Evolutionary conservation across 306 rosid genomes (phyloP).

Genomic region (Inga laurina): DNA sequence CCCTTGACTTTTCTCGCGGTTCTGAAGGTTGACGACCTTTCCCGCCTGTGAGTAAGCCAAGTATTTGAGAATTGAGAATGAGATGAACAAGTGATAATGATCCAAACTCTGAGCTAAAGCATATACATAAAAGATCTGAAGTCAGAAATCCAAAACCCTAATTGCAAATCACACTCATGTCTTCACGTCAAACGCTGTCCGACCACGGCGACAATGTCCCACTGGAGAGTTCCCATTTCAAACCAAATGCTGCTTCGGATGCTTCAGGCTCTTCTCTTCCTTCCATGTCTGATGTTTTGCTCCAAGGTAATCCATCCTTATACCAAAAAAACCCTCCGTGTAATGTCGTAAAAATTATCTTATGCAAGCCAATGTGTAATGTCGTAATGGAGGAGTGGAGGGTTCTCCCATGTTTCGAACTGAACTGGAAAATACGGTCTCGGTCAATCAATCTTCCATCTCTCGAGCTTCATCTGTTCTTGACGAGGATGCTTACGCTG

Average conservation of each 20-base stretch:
- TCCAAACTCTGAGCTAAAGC: not conserved
- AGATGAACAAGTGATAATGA: not conserved
- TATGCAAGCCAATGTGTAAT: not conserved
- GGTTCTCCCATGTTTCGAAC: slow-evolving; percentile 46
- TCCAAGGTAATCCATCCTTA: slow-evolving; percentile 7
- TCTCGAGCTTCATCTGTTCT: slow-evolving; percentile 51
- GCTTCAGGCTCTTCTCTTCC: slow-evolving; percentile 8
- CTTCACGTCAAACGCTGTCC: not conserved
- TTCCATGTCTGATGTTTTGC: not conserved
- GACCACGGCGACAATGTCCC: not conserved
- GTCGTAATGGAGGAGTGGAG: slow-evolving; percentile 12
- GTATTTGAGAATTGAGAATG: too few species aligned
- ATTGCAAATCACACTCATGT: not conserved
- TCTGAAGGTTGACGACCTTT: not conserved
- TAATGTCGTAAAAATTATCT: not conserved
- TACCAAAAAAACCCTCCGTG: not conserved
- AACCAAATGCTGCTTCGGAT: not conserved
- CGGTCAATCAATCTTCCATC: slow-evolving; percentile 51
- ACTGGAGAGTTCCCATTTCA: not conserved
- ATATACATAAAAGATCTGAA: not conserved
- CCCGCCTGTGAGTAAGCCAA: not conserved
- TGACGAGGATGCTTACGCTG: slow-evolving; percentile 25
- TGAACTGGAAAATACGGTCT: slow-evolving; percentile 45
- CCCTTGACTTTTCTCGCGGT: not conserved
- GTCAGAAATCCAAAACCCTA: not conserved